phyloP scores from a whole-genome alignment of 352 stramenopile species.

The Thraustotheca clavata region DNA sequence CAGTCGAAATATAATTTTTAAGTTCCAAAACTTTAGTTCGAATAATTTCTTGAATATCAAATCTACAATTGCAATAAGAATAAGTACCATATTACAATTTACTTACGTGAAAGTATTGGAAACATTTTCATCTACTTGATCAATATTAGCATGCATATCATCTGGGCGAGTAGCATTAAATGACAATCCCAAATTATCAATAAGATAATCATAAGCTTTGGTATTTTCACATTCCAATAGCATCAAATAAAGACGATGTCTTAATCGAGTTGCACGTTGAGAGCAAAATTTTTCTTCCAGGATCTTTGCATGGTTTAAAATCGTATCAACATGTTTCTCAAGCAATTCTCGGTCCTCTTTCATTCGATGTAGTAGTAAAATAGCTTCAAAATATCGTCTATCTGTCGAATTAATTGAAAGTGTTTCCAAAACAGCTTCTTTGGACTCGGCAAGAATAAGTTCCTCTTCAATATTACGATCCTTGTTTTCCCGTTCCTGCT shows the following conservation, averaged over 20 bases:
- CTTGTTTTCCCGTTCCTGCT: not conserved
- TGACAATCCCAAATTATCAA: not conserved
- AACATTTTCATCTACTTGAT: not conserved
- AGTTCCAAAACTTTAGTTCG: not conserved
- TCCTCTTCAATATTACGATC: not conserved
- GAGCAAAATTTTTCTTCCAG: not conserved
- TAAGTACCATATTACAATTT: not conserved
- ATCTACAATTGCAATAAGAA: not conserved
- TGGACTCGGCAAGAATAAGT: not conserved
- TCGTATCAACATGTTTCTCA: not conserved
- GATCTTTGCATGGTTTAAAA: not conserved
- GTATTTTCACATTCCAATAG: conserved; percentile 1
- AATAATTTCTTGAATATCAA: not conserved
- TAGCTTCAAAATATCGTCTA: conserved; percentile 12
- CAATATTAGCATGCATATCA: not conserved
- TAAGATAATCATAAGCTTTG: not conserved
- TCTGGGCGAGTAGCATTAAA: not conserved
- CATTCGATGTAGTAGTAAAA: conserved; percentile 13
- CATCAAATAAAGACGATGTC: not conserved
- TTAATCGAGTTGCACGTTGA: not conserved
- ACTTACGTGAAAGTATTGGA: conserved; percentile 7
- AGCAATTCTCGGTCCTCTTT: not conserved
- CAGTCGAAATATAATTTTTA: not conserved
- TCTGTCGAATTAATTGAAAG: conserved; percentile 3
- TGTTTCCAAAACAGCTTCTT: not conserved